Percentiles rank a stretch among this genome's conserved stretches.
These are phyloP conservation scores for Chimonanthus praecox DNA, from an alignment of 164 flowering plant species.

Conservation along the genomic window DNA sequence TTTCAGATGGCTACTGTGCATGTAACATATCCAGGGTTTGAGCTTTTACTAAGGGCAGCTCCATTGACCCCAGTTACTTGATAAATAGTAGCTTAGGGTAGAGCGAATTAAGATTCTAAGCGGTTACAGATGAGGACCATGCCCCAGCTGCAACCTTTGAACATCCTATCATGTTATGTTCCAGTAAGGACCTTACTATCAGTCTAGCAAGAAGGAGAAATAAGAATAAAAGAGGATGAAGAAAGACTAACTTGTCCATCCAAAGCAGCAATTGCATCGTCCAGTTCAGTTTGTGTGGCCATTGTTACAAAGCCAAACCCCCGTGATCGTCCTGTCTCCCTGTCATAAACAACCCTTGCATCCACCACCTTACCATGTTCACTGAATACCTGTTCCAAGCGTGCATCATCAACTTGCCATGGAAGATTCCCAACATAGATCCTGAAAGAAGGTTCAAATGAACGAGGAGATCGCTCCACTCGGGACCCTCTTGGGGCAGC, in stretches of 20 bases:
- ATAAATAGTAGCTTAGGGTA: not conserved
- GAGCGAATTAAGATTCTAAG: not conserved
- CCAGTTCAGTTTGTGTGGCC: conserved; percentile 57
- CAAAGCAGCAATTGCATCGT: conserved; percentile 84
- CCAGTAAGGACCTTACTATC: not conserved
- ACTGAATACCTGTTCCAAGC: conserved; percentile 55
- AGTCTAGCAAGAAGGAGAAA: not conserved
- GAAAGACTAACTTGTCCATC: conserved; percentile 71
- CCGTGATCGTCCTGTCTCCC: conserved; percentile 58
- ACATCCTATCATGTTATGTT: not conserved
- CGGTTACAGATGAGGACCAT: not conserved
- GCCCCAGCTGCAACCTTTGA: not conserved
- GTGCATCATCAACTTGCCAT: conserved; percentile 56
- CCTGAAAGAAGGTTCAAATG: conserved; percentile 35
- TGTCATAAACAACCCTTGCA: conserved; percentile 54
- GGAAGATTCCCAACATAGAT: conserved; percentile 62
- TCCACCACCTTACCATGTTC: conserved; percentile 59
- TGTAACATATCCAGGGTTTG: not conserved
- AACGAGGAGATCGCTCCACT: conserved; percentile 53
- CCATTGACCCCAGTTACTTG: not conserved
- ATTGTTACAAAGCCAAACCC: conserved; percentile 72
- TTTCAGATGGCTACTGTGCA: not conserved
- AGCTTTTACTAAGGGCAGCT: not conserved
- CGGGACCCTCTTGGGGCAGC: conserved; percentile 80
- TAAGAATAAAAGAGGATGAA: not conserved